Base-by-base conservation (phyloP, 306 rosid species). In the Cicer cuneatum region DNA sequence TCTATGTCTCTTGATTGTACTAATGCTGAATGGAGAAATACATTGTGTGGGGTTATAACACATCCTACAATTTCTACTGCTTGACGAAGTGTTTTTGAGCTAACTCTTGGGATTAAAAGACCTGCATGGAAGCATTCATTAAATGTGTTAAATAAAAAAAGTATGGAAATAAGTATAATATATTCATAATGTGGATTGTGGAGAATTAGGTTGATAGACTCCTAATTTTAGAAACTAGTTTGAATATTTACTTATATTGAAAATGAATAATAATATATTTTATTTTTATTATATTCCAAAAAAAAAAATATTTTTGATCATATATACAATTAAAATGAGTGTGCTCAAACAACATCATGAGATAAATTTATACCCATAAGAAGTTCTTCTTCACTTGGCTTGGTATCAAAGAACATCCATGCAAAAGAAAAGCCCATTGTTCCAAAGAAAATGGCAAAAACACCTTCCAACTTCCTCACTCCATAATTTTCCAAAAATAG, bases 401-500 rank as follows among this genome's bases (percentile, higher is more conserved):
- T 78, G 57, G 88, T 84, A 38, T 81, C 81, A 24, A 81, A 16
- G 81, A 84, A 84, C 88, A 84, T 84, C 88, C 88, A 84, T 7
- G 88, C 88, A 70, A 84, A 84, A 37, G 88, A 49, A 43, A 84
- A 69, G 8, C 66, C 85, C 85, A 84, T 84, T 3, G 85, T 84
- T 65, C 85, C 83, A 45, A 84, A 51, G 70, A 84, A 84, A 43
- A 84, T 41, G 39, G 88, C 85, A 29, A 84, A 84, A 51, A 84
- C 79, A 4, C 88, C 85, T 84, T 84, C 88, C 24, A 84, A 62
- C 83, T 84, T 84, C 76, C 88, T 78, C n/a, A 78, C 85, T 49
- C 88, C 88, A 70, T 84, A 84, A 72, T 84, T 84, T 79, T 84
- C 85, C 10, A 84, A 83, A 58, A 84, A 81, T 40, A 84, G 73